phyloP scores from a whole-genome alignment of 225 moss, liverwort and hornwort species.

The Physcomitrellopsis africana region DNA sequence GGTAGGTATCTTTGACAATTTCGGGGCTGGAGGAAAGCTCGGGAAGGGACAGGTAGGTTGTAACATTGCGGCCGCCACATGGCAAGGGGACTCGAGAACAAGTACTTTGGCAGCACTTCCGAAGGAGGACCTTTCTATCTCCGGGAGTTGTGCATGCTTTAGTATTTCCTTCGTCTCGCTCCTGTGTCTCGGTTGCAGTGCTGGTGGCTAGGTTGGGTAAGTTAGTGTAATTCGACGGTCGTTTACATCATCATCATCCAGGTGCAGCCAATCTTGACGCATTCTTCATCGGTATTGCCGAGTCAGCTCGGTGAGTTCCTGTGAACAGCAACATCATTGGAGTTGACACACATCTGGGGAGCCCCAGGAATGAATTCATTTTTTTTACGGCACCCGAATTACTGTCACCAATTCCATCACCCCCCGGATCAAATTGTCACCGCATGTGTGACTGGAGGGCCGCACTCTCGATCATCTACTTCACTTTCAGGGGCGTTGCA shows the following conservation, averaged over 20 bases:
- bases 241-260: neutral
- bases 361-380: too few relatives aligned
- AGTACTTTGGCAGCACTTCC: neutral
- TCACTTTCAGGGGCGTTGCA: too few relatives aligned
- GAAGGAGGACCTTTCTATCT: neutral
- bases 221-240: too few relatives aligned
- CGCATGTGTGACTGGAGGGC: too few relatives aligned
- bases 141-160: neutral
- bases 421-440: too few relatives aligned
- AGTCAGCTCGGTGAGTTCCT: too few relatives aligned
- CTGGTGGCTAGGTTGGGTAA: neutral
- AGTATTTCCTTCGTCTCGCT: neutral
- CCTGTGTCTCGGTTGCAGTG: neutral
- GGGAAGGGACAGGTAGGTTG: neutral
- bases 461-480: too few relatives aligned
- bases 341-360: neutral
- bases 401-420: too few relatives aligned
- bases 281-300: neutral
- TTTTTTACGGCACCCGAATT: too few relatives aligned
- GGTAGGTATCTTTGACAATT: too few relatives aligned
- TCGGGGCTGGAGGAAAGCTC: neutral
- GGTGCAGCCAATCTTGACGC: neutral
- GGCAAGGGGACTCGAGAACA: neutral
- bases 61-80: neutral
- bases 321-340: neutral